Evolutionary conservation across 2,329 filamentous ascomycete genomes (phyloP).

Genomic region (Diaporthe citriasiana): DNA sequence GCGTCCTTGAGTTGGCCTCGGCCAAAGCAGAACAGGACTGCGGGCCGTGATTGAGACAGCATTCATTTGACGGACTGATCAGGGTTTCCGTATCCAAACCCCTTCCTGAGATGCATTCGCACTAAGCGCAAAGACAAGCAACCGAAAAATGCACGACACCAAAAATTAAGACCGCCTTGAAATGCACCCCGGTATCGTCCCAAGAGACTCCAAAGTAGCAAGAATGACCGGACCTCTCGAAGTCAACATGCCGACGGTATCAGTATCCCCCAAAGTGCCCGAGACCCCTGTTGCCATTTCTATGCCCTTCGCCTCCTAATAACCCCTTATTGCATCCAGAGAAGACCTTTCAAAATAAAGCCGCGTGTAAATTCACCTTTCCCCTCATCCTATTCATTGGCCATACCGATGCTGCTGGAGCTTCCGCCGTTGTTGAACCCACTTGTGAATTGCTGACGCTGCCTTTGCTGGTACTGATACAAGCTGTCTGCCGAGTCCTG

Average conservation of each 20-base stretch:
- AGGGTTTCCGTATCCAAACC: not conserved
- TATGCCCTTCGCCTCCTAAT: constrained; percentile 9
- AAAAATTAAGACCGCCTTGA: constrained; percentile 18
- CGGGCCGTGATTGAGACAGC: not conserved
- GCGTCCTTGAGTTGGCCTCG: not conserved
- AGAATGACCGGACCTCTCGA: not conserved
- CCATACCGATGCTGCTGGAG: constrained; percentile 38
- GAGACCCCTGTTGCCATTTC: constrained; percentile 15
- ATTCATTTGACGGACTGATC: constrained; percentile 6
- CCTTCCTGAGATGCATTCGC: constrained; percentile 22
- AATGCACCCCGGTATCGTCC: constrained; percentile 26
- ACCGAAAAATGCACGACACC: not conserved
- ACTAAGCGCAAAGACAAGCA: not conserved
- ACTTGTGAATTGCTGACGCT: constrained; percentile 31
- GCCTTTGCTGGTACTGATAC: constrained; percentile 39
- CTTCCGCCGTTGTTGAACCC: constrained; percentile 20
- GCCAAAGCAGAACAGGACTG: not conserved
- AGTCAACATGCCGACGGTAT: constrained; percentile 24
- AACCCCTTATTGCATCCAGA: not conserved
- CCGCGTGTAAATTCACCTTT: not conserved
- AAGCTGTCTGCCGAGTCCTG: constrained; percentile 36
- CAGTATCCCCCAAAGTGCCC: not conserved
- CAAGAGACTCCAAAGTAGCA: constrained; percentile 31
- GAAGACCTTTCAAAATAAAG: not conserved
- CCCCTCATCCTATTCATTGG: constrained; percentile 24